Conservation (phyloP, 202 grass and related monocot species). For the Panicum hallii region DNA sequence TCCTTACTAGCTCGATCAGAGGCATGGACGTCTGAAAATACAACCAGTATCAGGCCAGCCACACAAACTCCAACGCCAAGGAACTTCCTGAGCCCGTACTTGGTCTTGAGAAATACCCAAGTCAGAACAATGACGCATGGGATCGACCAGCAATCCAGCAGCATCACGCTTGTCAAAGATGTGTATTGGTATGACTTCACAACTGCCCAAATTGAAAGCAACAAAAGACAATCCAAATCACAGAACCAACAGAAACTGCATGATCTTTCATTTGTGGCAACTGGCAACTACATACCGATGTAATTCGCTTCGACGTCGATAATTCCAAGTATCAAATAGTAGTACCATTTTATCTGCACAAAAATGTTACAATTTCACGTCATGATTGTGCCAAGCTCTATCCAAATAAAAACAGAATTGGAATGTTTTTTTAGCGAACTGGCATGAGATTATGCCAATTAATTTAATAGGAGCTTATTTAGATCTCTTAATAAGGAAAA, state of each 20-base stretch:
- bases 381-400: conserved; percentile 4
- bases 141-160: conserved; percentile 95
- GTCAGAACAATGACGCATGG: conserved; percentile 90
- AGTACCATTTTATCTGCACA: conserved; percentile 84
- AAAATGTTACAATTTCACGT: no score
- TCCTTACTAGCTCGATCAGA: conserved; percentile 74
- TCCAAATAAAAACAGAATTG: conserved; percentile 42
- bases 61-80: conserved; percentile 78
- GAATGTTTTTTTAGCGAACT: background rate
- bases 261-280: background rate
- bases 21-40: conserved; percentile 90
- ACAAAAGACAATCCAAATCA: background rate
- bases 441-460: background rate
- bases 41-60: conserved; percentile 65
- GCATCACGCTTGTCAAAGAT: conserved; percentile 96
- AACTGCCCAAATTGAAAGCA: conserved; percentile 46
- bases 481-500: background rate
- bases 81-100: conserved; percentile 79
- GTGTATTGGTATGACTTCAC: conserved; percentile 97
- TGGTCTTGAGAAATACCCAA: conserved; percentile 86
- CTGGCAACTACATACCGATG: conserved; percentile 61
- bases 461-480: background rate
- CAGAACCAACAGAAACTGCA: background rate
- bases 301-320: conserved; percentile 95
- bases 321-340: conserved; percentile 88